Percentiles rank a stretch among this genome's conserved stretches.
These are phyloP conservation scores for Malassezia yamatoensis DNA, from an alignment of 1,284 basidiomycete species.

Conservation along the genomic window DNA sequence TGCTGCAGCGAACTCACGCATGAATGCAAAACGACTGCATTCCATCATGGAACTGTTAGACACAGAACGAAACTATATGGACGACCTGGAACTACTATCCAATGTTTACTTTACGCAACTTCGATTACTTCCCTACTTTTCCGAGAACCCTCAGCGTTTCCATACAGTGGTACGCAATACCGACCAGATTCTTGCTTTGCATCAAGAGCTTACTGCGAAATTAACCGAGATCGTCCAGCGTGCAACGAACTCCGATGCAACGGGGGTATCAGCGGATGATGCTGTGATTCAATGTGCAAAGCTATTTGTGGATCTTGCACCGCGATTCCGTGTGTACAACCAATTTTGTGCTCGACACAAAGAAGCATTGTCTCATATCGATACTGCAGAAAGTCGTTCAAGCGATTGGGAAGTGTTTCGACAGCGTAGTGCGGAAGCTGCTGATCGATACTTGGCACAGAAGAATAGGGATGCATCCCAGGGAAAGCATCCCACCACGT, in stretches of 20 bases:
- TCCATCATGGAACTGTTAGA: slow-evolving; percentile 41
- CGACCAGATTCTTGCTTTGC: slow-evolving; percentile 30
- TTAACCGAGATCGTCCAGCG: background rate
- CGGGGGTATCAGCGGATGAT: slow-evolving; percentile 24
- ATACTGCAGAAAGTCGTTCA: slow-evolving; percentile 37
- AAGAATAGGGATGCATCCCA: background rate
- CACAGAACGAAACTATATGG: slow-evolving; percentile 42
- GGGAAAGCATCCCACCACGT: slow-evolving; percentile 8
- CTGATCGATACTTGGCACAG: background rate
- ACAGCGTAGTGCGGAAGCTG: slow-evolving; percentile 29
- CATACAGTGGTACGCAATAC: slow-evolving; percentile 37
- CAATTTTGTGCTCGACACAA: slow-evolving; percentile 43
- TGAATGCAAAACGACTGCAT: slow-evolving; percentile 8
- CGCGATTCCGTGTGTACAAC: slow-evolving; percentile 27
- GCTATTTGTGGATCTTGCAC: slow-evolving; percentile 27
- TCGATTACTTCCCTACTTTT: slow-evolving; percentile 37
- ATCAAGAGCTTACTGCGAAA: slow-evolving; percentile 26
- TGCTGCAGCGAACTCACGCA: background rate
- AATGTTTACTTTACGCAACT: slow-evolving; percentile 42
- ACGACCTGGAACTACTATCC: slow-evolving; percentile 38
- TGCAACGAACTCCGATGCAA: slow-evolving; percentile 19
- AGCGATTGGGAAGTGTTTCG: slow-evolving; percentile 42
- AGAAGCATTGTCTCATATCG: slow-evolving; percentile 39
- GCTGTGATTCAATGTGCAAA: slow-evolving; percentile 25
- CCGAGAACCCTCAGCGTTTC: slow-evolving; percentile 28